Conservation (phyloP, 352 stramenopile genomes). For the Vaucheria bursata region DNA sequence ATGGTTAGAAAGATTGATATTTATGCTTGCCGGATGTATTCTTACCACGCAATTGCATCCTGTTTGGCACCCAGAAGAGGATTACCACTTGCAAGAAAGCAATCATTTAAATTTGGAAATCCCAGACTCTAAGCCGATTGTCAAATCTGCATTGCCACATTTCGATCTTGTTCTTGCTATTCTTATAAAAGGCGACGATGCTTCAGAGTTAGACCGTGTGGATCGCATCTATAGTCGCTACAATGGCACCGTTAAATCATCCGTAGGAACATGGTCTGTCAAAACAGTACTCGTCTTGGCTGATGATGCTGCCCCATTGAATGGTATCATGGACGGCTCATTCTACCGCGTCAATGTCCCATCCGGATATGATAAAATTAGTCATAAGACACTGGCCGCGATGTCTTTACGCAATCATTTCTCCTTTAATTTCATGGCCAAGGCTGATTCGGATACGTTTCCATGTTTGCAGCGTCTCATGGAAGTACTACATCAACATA, state of each 20-base stretch:
- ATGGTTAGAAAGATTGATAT: not conserved
- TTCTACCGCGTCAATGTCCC: constrained; percentile 34
- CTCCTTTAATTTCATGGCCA: constrained; percentile 33
- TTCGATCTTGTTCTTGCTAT: constrained; percentile 39
- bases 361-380: constrained; percentile 26
- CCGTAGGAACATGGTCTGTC: constrained; percentile 1
- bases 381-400: constrained; percentile 33
- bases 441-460: constrained; percentile 41
- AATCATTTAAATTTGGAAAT: not conserved
- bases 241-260: not conserved
- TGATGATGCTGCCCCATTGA: not conserved
- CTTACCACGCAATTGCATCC: not conserved
- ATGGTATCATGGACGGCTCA: constrained; percentile 11
- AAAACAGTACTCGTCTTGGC: constrained; percentile 25
- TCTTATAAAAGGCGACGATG: constrained; percentile 27
- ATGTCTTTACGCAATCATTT: constrained; percentile 31
- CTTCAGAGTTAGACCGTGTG: constrained; percentile 27
- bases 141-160: constrained; percentile 12
- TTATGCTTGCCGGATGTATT: not conserved
- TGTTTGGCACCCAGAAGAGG: not conserved
- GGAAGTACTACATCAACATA: constrained; percentile 8
- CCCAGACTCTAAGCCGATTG: not conserved
- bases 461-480: constrained; percentile 27
- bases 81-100: not conserved
- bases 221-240: constrained; percentile 28